Evolutionary conservation across 306 rosid species (phyloP), one percentile per base, ranked within the genome.

Genomic region (Carpinus fangiana): DNA sequence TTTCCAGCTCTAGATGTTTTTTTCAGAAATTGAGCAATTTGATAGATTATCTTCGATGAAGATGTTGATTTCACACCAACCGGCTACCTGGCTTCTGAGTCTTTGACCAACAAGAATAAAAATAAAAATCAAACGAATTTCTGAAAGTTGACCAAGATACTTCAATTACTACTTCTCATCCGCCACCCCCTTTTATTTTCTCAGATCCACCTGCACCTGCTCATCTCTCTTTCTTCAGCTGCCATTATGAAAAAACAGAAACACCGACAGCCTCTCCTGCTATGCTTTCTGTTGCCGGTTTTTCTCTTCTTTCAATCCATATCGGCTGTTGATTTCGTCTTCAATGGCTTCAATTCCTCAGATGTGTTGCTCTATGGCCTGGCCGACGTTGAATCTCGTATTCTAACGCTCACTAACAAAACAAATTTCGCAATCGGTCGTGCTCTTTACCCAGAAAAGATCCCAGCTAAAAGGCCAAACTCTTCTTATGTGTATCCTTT

Each of bases 321-420:
- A 18, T 72, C 65, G 2, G 75, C 97, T 73, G 8, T 78, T 2
- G 96, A 94, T 48, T 94, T 94, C 46, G 53, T 87, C 87, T 92
- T 88, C 92, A 94, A 92, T 18, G 87, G 90, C 79, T 92, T 94
- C 92, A 84, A 88, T 80, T 73, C 88, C 36, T 82, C 98, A 10
- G 77, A 77, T 36, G 7, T 92, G 11, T 79, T 73, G 1, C 90
- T 94, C 79, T 88, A 66, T 55, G 87, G 98, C 80, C 88, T 89
- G 81, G 90, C 96, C 80, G 79, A 89, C 53, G 50, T 89, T 17
- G 87, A 87, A 50, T 89, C 96, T 41, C 56, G 62, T 13, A 62
- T 89, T 52, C 84, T 92, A 0, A 82, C 97, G 1, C 97, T 94
- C 56, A 90, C 97, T 7, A 87, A 94, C 75, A 18, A 70, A 12